These are phyloP conservation scores for Drosera spatulata DNA, from an alignment of 179 eudicot species.

Conservation along the genomic window DNA sequence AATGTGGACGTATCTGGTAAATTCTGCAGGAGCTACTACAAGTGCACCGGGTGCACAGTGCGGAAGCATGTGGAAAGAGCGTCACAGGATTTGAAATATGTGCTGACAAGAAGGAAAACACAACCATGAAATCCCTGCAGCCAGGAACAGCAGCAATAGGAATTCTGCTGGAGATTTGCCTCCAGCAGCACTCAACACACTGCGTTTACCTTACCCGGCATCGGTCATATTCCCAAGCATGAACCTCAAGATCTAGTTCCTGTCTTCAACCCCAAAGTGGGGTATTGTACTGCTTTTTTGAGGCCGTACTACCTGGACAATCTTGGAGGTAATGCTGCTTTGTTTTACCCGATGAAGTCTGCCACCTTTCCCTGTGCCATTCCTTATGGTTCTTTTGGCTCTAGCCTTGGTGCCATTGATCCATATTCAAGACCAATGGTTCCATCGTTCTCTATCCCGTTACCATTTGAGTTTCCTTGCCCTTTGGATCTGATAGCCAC, in stretches of 20 bases:
- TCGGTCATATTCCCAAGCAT: conserved; percentile 22
- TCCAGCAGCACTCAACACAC: conserved; percentile 14
- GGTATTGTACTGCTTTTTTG: conserved; percentile 17
- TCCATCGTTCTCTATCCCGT: conserved; percentile 24
- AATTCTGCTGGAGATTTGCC: conserved; percentile 19
- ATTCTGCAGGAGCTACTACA: conserved; percentile 58
- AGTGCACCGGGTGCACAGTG: conserved; percentile 65
- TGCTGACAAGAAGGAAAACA: conserved; percentile 67
- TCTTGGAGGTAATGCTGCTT: conserved; percentile 23
- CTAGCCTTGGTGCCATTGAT: conserved; percentile 11
- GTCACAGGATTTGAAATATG: conserved; percentile 37
- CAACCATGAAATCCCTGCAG: conserved; percentile 62
- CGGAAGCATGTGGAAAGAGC: conserved; percentile 77
- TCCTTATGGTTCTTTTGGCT: conserved; percentile 19
- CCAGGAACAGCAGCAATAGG: conserved; percentile 29
- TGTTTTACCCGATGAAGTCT: conserved; percentile 28
- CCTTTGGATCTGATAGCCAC: conserved; percentile 13
- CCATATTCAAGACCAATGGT: conserved; percentile 14
- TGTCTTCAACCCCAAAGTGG: conserved; percentile 26
- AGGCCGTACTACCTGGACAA: conserved; percentile 23
- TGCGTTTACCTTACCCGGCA: conserved; percentile 20
- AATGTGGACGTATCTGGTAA: too few species aligned
- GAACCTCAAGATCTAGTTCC: conserved; percentile 38
- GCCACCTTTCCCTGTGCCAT: conserved; percentile 20
- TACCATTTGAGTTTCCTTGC: conserved; percentile 21